Evolutionary conservation across 2,329 filamentous ascomycete species (phyloP).

Genomic region (Penicillium capsulatum): DNA sequence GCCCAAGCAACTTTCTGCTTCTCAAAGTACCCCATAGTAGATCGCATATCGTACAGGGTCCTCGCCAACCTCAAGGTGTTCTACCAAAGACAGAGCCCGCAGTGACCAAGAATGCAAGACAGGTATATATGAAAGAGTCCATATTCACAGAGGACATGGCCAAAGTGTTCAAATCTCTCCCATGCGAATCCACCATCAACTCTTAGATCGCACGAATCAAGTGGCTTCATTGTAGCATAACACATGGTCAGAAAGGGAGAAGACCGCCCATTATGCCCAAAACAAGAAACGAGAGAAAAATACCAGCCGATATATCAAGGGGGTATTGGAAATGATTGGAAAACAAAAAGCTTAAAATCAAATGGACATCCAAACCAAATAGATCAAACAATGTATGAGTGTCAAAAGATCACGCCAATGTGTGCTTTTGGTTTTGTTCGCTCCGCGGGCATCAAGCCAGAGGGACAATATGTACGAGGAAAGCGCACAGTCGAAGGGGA

Average conservation of each 20-base stretch:
- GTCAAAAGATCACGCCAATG: constrained; percentile 5
- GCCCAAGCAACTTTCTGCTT: too few relatives aligned
- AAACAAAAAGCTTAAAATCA: constrained; percentile 2
- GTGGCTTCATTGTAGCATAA: constrained; percentile 1
- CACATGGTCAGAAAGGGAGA: constrained; percentile 1
- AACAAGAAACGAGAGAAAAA: constrained; percentile 14
- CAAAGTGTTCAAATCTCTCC: constrained; percentile 1
- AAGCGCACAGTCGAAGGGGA: not conserved
- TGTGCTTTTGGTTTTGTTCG: constrained; percentile 17
- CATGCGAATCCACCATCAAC: not conserved
- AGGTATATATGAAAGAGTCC: not conserved
- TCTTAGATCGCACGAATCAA: not conserved
- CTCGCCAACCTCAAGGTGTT: too few relatives aligned
- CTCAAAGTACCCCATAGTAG: too few relatives aligned
- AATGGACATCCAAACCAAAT: constrained; percentile 4
- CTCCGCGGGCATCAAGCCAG: constrained; percentile 15
- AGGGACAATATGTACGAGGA: constrained; percentile 22
- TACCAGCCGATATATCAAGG: constrained; percentile 21
- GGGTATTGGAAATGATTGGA: constrained; percentile 21
- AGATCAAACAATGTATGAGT: constrained; percentile 12
- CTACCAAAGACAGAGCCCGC: too few relatives aligned
- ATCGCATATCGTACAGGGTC: too few relatives aligned
- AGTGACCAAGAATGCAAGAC: not conserved
- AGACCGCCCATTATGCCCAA: constrained; percentile 8
- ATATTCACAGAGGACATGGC: constrained; percentile 12